phyloP scores from a whole-genome alignment of 179 eudicot species.

The Corrigiola litoralis region DNA sequence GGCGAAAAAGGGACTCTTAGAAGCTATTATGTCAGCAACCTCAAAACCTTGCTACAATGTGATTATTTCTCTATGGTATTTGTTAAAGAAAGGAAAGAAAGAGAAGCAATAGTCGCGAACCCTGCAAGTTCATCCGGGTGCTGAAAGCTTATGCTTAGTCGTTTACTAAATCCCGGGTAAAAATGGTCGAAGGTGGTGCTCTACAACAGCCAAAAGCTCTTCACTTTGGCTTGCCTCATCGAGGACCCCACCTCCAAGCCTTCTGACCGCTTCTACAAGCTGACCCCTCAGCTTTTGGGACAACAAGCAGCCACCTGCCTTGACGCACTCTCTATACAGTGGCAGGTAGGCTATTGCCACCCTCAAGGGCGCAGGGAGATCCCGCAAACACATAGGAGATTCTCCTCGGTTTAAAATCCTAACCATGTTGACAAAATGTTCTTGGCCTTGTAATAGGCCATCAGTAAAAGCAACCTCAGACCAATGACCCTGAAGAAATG shows the following conservation, averaged over 20 bases:
- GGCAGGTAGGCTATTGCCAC: slow-evolving; percentile 92
- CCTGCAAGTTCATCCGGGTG: neutral
- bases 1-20: neutral
- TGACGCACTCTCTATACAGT: slow-evolving; percentile 69
- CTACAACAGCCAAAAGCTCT: slow-evolving; percentile 68
- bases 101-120: neutral
- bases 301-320: slow-evolving; percentile 69
- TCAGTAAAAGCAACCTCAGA: slow-evolving; percentile 63
- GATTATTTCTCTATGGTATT: slow-evolving; percentile 24
- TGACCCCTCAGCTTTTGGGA: slow-evolving; percentile 79
- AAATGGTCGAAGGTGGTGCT: slow-evolving; percentile 83
- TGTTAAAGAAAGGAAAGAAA: slow-evolving; percentile 3
- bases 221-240: slow-evolving; percentile 42
- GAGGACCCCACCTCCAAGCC: slow-evolving; percentile 54
- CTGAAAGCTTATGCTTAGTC: slow-evolving; percentile 7
- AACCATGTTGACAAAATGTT: slow-evolving; percentile 63
- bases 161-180: slow-evolving; percentile 30
- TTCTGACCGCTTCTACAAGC: slow-evolving; percentile 74
- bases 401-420: slow-evolving; percentile 70
- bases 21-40: slow-evolving; percentile 8
- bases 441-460: slow-evolving; percentile 59
- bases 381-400: slow-evolving; percentile 59
- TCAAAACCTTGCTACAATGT: slow-evolving; percentile 14
- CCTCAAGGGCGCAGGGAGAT: slow-evolving; percentile 73
- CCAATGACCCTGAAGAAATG: slow-evolving; percentile 70